Evolutionary conservation across 2,329 filamentous ascomycete species (phyloP), one percentile per base, ranked within the genome.

Genomic region (Fonsecaea multimorphosa): DNA sequence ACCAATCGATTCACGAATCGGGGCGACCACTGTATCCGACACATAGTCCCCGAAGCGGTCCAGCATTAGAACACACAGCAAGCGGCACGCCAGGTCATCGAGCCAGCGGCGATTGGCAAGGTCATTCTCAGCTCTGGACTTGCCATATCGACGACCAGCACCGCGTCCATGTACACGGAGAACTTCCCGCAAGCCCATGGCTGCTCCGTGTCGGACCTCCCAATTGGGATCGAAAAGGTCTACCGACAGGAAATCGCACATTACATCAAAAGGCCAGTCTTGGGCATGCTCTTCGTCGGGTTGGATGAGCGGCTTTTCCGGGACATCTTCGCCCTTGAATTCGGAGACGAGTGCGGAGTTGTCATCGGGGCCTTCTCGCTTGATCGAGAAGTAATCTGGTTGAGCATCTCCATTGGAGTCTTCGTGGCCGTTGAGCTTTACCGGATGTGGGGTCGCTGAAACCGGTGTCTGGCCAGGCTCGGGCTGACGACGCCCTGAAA

Each of bases 41-140:
- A 96, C 95, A 80, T 97, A 99, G 75, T 99, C 95, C 63, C 93
- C 96, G 75, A 99, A 99, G 60, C 93, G 89, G 79, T 99, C 95
- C 16, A 99, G 87, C 89, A 99, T 97, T 73, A 99, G 89, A 59
- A 99, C 93, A 76, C 92, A 97, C 77, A 93, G 94, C 56, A 99
- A 85, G 29, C 95, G 91, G 74, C 93, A 97, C n/a, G 93, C 92
- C 58, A 99, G 84, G 74, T 99, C 94, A 74, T 98, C 91, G 22
- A 99, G 86, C 93, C 93, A 99, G 75, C 84, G 86, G 67, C 89
- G 87, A 73, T 98, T 99, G 52, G 91, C 82, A 1, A 79, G 75
- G 73, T 97, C 87, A 74, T 99, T 99, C 73, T 96, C 89, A 31
- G 79, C 74, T 69, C 87, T 86, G 9, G 85, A 84, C 76, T 90